A percentile compares a stretch with the other conserved stretches of the same genome.
phyloP scores from a whole-genome alignment of 2,329 filamentous ascomycete genomes.

The Pyricularia pennisetigena region DNA sequence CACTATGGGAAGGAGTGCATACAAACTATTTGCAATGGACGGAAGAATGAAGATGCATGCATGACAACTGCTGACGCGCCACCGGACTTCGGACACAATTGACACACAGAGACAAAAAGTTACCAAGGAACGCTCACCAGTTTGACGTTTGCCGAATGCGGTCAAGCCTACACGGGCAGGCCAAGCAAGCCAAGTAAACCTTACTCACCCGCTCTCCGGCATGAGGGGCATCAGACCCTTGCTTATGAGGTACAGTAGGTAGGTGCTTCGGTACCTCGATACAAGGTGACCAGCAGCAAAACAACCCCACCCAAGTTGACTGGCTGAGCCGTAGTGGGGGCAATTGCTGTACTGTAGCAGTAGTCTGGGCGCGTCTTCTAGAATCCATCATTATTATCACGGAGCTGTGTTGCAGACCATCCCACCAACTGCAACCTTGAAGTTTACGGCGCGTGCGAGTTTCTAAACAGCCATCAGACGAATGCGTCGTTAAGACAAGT shows the following conservation, averaged over 20 bases:
- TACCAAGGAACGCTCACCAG: neutral
- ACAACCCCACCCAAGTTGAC: neutral
- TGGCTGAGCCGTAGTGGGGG: too few relatives aligned
- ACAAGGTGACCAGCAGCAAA: neutral
- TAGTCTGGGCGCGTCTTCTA: too few relatives aligned
- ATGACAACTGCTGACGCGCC: neutral
- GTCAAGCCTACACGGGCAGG: too few relatives aligned
- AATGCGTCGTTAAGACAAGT: too few relatives aligned
- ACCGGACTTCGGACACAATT: neutral
- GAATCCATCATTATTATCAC: too few relatives aligned
- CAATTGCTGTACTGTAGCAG: too few relatives aligned
- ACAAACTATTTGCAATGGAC: neutral
- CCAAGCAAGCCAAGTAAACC: neutral
- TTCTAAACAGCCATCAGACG: too few relatives aligned
- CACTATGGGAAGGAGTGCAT: too few relatives aligned
- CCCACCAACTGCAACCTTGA: too few relatives aligned
- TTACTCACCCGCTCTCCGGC: neutral
- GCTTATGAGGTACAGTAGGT: neutral
- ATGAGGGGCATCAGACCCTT: neutral
- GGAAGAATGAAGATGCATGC: neutral
- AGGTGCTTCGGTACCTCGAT: neutral
- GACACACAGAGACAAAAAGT: neutral
- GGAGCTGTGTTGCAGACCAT: too few relatives aligned
- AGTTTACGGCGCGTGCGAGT: too few relatives aligned
- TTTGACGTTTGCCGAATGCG: too few relatives aligned